A percentile compares a stretch with the other conserved stretches of the same genome.
Conservation (phyloP, 2,329 filamentous ascomycete genomes). For the Periconia digitata region DNA sequence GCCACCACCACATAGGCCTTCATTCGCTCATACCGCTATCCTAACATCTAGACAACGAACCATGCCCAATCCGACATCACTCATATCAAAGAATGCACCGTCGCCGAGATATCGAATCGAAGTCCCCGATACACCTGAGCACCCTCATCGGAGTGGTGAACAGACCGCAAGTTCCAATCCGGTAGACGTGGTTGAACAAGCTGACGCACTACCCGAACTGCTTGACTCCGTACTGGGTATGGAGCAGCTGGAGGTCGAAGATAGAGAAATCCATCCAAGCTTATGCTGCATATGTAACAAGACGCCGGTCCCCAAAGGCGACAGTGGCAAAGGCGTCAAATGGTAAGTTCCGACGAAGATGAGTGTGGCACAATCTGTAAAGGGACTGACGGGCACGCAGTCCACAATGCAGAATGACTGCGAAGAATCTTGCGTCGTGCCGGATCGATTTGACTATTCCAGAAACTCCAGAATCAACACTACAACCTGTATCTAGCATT, state of each 20-base stretch:
- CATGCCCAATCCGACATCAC: neutral
- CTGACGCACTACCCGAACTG: neutral
- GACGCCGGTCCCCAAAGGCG: constrained; percentile 3
- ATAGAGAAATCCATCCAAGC: neutral
- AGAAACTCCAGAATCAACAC: constrained; percentile 13
- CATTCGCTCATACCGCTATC: neutral
- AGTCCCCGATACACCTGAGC: constrained; percentile 19
- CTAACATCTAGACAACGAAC: neutral
- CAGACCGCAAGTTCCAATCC: neutral
- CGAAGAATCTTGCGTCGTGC: neutral
- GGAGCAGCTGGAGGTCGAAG: neutral
- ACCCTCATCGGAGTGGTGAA: neutral
- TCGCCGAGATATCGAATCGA: constrained; percentile 1
- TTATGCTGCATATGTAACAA: constrained; percentile 18
- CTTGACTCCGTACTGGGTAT: neutral
- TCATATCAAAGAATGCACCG: neutral
- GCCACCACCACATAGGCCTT: neutral
- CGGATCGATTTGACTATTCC: constrained; percentile 14
- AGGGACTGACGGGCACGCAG: constrained; percentile 3
- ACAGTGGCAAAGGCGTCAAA: neutral
- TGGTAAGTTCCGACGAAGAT: constrained; percentile 12
- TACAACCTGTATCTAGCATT: neutral
- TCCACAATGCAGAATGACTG: constrained; percentile 10
- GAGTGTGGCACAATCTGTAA: neutral
- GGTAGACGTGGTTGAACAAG: neutral